A percentile compares a stretch with the other conserved stretches of the same genome.
These are phyloP conservation scores for Amanita rubescens DNA, from an alignment of 768 basidiomycete species.

Conservation along the genomic window DNA sequence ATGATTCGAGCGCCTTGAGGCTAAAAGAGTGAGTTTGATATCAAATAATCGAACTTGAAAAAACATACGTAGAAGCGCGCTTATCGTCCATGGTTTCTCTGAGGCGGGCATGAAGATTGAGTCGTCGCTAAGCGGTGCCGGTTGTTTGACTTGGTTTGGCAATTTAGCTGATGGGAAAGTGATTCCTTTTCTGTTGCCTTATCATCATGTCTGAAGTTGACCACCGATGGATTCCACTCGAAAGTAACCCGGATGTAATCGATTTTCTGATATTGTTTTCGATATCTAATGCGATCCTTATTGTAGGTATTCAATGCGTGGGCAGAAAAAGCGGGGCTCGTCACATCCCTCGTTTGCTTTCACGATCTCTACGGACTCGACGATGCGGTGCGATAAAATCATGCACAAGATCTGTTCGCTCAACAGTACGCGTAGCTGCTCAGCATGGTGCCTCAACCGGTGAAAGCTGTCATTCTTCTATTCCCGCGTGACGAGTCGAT, in stretches of 20 bases:
- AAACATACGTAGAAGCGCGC: slow-evolving; percentile 32
- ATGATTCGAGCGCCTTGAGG: slow-evolving; percentile 59
- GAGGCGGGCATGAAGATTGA: neutral
- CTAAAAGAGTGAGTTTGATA: slow-evolving; percentile 20
- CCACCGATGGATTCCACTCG: slow-evolving; percentile 68
- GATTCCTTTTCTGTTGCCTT: neutral
- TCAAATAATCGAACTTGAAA: too few species aligned
- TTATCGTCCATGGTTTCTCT: slow-evolving; percentile 25
- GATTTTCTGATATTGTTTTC: too few species aligned
- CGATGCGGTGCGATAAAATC: slow-evolving; percentile 37
- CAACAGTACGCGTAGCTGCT: slow-evolving; percentile 44
- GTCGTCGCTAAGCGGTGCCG: too few species aligned
- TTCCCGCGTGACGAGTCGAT: slow-evolving; percentile 63
- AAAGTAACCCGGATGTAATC: slow-evolving; percentile 54
- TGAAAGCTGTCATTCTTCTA: slow-evolving; percentile 78
- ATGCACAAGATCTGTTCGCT: too few species aligned
- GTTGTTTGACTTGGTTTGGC: too few species aligned
- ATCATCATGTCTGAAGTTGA: neutral
- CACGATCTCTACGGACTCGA: slow-evolving; percentile 72
- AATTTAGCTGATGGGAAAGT: too few species aligned
- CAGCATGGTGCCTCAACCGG: slow-evolving; percentile 59
- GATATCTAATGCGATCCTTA: neutral
- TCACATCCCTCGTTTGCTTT: slow-evolving; percentile 43
- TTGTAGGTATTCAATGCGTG: slow-evolving; percentile 31
- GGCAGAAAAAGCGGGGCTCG: slow-evolving; percentile 62